Percentiles rank a stretch among this genome's conserved stretches.
Conservation (phyloP, 2,329 filamentous ascomycete species). For the Monosporascus sp. region DNA sequence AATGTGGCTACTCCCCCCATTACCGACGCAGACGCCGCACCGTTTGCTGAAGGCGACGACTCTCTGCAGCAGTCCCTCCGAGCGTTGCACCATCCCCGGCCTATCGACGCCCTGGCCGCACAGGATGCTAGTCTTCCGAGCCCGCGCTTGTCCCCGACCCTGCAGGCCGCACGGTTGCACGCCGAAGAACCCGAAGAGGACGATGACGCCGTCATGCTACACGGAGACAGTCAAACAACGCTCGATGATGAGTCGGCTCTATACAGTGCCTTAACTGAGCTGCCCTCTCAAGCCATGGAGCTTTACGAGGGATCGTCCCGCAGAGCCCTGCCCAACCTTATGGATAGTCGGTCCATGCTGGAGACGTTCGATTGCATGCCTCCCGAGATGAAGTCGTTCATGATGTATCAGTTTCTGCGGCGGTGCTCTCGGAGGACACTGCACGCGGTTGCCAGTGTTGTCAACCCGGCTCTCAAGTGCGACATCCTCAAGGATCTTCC, state of each 20-base stretch:
- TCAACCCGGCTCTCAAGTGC: constrained; percentile 91
- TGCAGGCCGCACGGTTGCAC: constrained; percentile 61
- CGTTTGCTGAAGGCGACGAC: constrained; percentile 47
- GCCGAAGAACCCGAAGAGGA: constrained; percentile 36
- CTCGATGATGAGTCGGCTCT: constrained; percentile 28
- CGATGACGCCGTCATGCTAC: constrained; percentile 28
- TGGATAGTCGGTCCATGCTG: constrained; percentile 81
- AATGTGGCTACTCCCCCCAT: constrained; percentile 70
- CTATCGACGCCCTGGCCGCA: constrained; percentile 64
- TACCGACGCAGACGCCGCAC: constrained; percentile 64
- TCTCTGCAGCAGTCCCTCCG: constrained; percentile 41
- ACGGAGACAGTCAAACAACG: constrained; percentile 37
- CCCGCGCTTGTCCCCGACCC: constrained; percentile 86
- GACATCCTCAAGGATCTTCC: constrained; percentile 85
- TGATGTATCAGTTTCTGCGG: constrained; percentile 93
- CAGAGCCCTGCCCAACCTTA: constrained; percentile 38
- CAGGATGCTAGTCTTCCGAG: constrained; percentile 93
- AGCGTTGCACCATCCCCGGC: constrained; percentile 40
- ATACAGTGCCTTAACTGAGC: constrained; percentile 16
- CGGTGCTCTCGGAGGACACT: constrained; percentile 84
- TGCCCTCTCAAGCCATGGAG: constrained; percentile 16
- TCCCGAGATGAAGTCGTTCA: constrained; percentile 84
- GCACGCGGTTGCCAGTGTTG: constrained; percentile 81
- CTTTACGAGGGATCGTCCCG: constrained; percentile 23
- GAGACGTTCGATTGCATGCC: constrained; percentile 90